Evolutionary conservation across 2,329 filamentous ascomycete genomes (phyloP).

Genomic region (Colletotrichum sp.): DNA sequence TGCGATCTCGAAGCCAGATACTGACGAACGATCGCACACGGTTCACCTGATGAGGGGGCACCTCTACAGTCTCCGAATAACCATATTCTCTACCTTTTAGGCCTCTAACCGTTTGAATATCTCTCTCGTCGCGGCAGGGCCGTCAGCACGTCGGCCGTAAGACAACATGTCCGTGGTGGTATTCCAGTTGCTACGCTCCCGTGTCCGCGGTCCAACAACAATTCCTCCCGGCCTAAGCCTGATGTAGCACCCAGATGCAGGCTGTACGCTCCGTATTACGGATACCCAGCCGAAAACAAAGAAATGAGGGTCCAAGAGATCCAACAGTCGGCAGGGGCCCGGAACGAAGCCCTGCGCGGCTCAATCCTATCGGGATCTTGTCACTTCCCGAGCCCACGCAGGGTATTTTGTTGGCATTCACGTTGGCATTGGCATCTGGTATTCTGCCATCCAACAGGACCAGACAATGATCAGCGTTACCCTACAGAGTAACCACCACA

Average conservation of each 20-base stretch:
- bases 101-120: background rate
- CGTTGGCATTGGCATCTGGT: background rate
- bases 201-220: background rate
- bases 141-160: background rate
- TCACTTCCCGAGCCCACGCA: conserved; percentile 6
- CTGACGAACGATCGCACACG: conserved; percentile 1
- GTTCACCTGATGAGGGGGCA: conserved; percentile 3
- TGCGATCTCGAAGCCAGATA: background rate
- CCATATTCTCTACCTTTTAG: background rate
- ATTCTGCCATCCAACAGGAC: background rate
- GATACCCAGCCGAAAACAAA: background rate
- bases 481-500: too few relatives aligned
- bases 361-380: conserved; percentile 5
- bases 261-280: background rate
- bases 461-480: background rate
- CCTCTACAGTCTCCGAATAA: background rate
- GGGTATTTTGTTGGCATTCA: background rate
- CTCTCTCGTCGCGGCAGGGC: background rate
- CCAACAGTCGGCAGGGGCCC: background rate
- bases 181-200: background rate
- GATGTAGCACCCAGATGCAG: background rate
- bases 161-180: background rate
- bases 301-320: background rate
- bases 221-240: background rate
- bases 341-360: conserved; percentile 5